These are phyloP conservation scores for Heteromeles arbutifolia DNA, from an alignment of 306 rosid species.

Conservation along the genomic window DNA sequence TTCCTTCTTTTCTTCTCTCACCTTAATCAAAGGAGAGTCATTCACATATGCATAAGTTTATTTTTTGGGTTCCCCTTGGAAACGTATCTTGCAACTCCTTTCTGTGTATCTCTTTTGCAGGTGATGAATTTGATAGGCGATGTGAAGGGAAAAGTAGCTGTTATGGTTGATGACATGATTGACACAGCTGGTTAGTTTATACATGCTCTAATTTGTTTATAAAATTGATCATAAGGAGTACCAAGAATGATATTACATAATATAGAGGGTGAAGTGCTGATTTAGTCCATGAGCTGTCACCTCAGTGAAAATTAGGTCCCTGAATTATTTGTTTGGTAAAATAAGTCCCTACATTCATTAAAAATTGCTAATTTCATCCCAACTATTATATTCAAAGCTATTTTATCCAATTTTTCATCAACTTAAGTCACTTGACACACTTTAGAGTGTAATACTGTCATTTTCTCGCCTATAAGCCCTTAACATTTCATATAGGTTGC, in stretches of 20 bases:
- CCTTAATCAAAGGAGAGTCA: background rate
- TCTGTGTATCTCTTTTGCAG: conserved; percentile 32
- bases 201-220: background rate
- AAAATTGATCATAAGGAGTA: background rate
- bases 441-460: too few relatives aligned
- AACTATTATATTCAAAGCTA: too few relatives aligned
- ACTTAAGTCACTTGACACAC: too few relatives aligned
- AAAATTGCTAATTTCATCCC: too few relatives aligned
- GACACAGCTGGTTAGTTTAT: conserved; percentile 80
- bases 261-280: too few relatives aligned
- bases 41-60: background rate
- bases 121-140: conserved; percentile 97
- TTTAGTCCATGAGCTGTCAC: too few relatives aligned
- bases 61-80: background rate
- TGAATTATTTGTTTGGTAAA: too few relatives aligned
- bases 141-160: conserved; percentile 90
- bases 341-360: too few relatives aligned
- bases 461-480: too few relatives aligned
- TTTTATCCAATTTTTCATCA: too few relatives aligned
- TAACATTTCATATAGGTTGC: too few relatives aligned
- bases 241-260: background rate
- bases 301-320: too few relatives aligned
- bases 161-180: conserved; percentile 96
- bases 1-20: background rate
- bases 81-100: conserved; percentile 3